Evolutionary conservation across 75 land plant species (phyloP), one percentile per base, ranked within the genome.

Genomic region (Larix kaempferi): DNA sequence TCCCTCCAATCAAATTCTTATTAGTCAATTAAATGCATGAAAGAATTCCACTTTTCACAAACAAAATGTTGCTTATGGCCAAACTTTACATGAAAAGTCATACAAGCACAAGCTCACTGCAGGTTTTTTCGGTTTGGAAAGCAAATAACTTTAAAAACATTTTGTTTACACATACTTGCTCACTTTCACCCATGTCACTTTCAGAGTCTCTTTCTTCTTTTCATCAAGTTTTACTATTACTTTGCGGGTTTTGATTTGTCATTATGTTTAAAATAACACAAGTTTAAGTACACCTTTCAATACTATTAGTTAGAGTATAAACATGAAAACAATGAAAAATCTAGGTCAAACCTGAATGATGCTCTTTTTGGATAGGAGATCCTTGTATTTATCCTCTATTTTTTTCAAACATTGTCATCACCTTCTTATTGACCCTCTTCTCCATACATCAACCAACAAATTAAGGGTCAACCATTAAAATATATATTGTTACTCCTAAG

Each of bases 381-480:
- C 92, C 74, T 88, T 93, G 80, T 89, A 98, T 76, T 95, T 96
- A 77, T 95, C 95, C 77, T 98, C 98, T 49, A n/a, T 98, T 98
- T 80, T 95, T 95, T 82, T 92, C 99, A 80, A 98, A 95, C 99
- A 98, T 95, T 60, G 96, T 91, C 89, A 95, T 91, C 7, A 91
- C 99, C 80, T 98, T 98, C 80, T 94, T 98, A 83, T 98, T 95
- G 57, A 98, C 91, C 83, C 99, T 87, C 78, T 98, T 98, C 84
- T 92, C 98, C 67, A 95, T 93, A 74, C 99, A 95, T 67, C 69
- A 88, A 55, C 75, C 75, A 8, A 25, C 41, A 37, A 35, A 25
- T 26, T 54, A 44, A 63, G 22, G 5, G 57, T 78, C 73, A 11
- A 21, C 37, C 37, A 35, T 35, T 35, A 35, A 35, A 62, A 37